Evolutionary conservation across 495 filamentous ascomycete species (phyloP), one percentile per base, ranked within the genome.

Genomic region (Penicillium canariense): DNA sequence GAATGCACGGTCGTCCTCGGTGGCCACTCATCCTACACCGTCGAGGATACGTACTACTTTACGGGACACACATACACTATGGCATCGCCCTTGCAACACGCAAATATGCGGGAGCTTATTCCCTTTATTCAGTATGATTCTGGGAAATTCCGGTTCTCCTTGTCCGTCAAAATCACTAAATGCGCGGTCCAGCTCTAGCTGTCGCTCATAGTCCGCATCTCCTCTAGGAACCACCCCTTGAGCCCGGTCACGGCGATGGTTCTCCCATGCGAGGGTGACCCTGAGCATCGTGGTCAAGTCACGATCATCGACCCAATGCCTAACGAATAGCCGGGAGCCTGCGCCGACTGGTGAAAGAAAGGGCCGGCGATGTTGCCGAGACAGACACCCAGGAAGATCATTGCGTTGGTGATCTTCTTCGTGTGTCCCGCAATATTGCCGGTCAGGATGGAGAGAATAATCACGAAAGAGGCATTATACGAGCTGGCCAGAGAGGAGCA

Each of bases 381-480:
- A 45, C 74, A 77, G 4, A 71, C 70, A 1, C 69, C 74, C 0
- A 75, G 40, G 57, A 79, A 82, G 45, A 80, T 69, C 43, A 81
- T 74, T 0, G 75, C 81, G 31, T 80, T 81, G 0, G 77, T 75
- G 31, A 80, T 74, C 43, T 84, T 83, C 63, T 86, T 86, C 1
- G 81, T 82, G 39, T 85, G 81, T 1, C 82, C 77, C 0, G 72
- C 79, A 46, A 70, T 77, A 50, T 81, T 82, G 10, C 69, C 72
- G 0, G 80, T 86, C 4, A 75, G 66, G 12, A 87, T 68, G 10
- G 78, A 81, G 30, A 84, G 70, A 1, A 76, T 72, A 32, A 85
- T 66, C 11, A 83, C 80, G 28, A 80, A 83, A 0, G 83, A 79
- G 1, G 81, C 84, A 50, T 81, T 79, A 56, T 84, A 86, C 1